Base-by-base conservation (phyloP, 2,329 filamentous ascomycete genomes). In the Pseudocercospora vitis region DNA sequence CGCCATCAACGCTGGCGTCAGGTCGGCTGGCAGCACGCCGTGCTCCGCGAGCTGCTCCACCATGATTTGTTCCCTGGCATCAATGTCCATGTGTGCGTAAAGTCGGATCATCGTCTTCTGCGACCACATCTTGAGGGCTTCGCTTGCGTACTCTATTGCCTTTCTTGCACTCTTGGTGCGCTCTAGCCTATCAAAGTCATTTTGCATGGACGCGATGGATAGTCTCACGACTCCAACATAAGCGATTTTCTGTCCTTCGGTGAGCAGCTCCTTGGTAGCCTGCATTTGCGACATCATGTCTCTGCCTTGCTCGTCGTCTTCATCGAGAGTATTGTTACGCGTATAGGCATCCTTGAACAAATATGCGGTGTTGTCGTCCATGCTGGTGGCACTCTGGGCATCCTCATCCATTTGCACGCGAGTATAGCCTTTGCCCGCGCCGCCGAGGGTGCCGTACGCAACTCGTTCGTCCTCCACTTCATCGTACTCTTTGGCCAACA, bases 81-180 rank as follows among this genome's bases (percentile, higher is more conserved):
- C 91, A 65, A 99, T 95, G 56, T 99, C 94, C 94, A 99, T 99
- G 72, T 99, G 94, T 9, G 84, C 78, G 70, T 97, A 99, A 9
- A 99, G 71, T 19, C 92, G 84, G 56, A 96, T 84, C 91, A 99
- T 99, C 81, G 96, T 95, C 75, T 95, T 95, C 71, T 99, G 94
- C 52, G 88, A 85, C 92, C 92, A 99, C 88, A 96, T 96, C 71
- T 87, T 87, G 75, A 89, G 86, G 29, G 85, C 82, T 70, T 96
- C 94, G 8, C 84, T 76, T 0, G 88, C 83, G 56, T 86, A 75
- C 24, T 82, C 79, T 8, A 91, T 70, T 37, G 84, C 76, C 70
- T 92, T 96, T 72, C 87, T 94, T 1, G 83, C 81, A 35, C 78
- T 81, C 64, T 80, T 89, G 2, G 80, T 84, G 23, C 74, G 73